Base-by-base conservation (phyloP, 345 rosid genomes). In the Laguncularia racemosa region DNA sequence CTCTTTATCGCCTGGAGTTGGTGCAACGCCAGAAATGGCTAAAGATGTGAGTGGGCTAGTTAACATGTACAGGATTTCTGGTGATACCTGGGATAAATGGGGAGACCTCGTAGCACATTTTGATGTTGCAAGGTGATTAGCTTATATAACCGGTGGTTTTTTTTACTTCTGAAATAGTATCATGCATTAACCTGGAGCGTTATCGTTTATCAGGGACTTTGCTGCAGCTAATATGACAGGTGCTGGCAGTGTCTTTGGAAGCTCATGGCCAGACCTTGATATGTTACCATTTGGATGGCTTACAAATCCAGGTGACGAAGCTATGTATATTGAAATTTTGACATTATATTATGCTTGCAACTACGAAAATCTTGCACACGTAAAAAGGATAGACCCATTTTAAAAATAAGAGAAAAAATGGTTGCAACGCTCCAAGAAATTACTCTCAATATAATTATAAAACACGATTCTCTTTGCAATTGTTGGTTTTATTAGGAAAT, bases 81-180 rank as follows among this genome's bases (percentile, higher is more conserved):
- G 77, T 14, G 98, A 91, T 75, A 95, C 88, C 57, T 91, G 98
- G 98, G 98, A 92, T 64, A 67, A 75, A 26, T 92, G 98, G 98
- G 70, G 65, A 63, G 98, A 92, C 50, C 84, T 88, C 7, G 77
- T 67, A 20, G 38, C 87, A 56, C 98, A 92, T 81, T 92, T 92
- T 66, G 77, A 81, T 66, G 76, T 92, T 70, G 5, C 89, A 6
- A 84, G 98, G 98, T 91, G 49, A n/a, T 16, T 11, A 40, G 49
- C 14, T 14, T 15, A 19, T 21, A 17, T 33, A n/a, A n/a, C n/a
- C n/a, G n/a, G n/a, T n/a, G n/a, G 55, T 28, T 12, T 10, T 7
- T 44, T 48, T n/a, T 20, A 40, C 20, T 28, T 44, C 65, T 67
- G 61, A 19, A 12, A 57, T 43, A 0, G 46, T 28, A 26, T n/a